Evolutionary conservation across 1,284 basidiomycete species (phyloP).

Genomic region (Nidula niveotomentosa): DNA sequence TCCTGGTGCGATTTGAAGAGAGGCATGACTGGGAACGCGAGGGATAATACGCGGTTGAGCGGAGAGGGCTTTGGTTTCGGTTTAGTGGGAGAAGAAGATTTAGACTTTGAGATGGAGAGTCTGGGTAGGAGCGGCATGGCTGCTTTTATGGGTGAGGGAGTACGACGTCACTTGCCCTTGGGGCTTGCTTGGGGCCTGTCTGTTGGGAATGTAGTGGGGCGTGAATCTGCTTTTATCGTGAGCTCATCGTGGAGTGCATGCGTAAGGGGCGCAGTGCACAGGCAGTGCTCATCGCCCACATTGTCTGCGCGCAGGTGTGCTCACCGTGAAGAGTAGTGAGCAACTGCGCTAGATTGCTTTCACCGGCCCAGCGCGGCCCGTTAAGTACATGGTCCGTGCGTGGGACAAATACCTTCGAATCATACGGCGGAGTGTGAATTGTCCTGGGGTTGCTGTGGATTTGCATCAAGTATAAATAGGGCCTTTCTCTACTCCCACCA

Average conservation of each 20-base stretch:
- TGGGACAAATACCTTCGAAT: constrained; percentile 24
- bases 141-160: neutral
- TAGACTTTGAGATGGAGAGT: neutral
- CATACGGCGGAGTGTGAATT: constrained; percentile 43
- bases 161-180: neutral
- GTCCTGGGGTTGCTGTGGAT: constrained; percentile 32
- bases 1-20: constrained; percentile 19
- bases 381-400: constrained; percentile 34
- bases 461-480: constrained; percentile 49
- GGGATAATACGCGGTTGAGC: neutral
- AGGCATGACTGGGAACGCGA: constrained; percentile 18
- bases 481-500: constrained; percentile 33
- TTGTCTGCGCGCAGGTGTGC: neutral
- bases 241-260: neutral
- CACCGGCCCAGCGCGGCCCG: neutral
- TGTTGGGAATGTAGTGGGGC: neutral
- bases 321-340: too few species aligned
- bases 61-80: neutral
- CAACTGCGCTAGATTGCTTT: neutral
- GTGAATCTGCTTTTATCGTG: neutral
- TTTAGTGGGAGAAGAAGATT: neutral
- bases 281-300: neutral
- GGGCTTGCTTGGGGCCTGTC: constrained; percentile 1
- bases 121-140: neutral
- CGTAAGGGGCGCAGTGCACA: neutral